Percentiles rank a stretch among this genome's conserved stretches.
phyloP scores from a whole-genome alignment of 78 protist species.

The Kipferlia bialata region DNA sequence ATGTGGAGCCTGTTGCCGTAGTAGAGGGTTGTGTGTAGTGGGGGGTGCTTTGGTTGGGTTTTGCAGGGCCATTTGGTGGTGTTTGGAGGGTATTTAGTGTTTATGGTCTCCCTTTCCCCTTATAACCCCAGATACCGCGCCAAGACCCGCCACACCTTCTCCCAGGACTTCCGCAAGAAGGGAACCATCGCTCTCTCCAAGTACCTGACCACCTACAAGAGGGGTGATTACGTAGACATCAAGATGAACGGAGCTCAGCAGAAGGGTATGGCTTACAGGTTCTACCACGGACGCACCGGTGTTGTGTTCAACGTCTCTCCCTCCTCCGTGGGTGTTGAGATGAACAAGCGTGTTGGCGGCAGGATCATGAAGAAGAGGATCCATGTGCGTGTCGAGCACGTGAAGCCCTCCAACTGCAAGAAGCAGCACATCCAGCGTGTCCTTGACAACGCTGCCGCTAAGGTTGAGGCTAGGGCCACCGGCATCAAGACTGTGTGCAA shows the following conservation, averaged over 20 bases:
- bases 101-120: too few species aligned
- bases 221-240: slow-evolving; percentile 88
- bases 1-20: too few species aligned
- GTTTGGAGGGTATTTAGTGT: too few species aligned
- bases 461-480: background rate
- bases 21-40: too few species aligned
- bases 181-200: slow-evolving; percentile 61
- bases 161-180: slow-evolving; percentile 63
- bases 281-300: slow-evolving; percentile 99
- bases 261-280: slow-evolving; percentile 98
- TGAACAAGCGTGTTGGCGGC: slow-evolving; percentile 80
- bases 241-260: slow-evolving; percentile 76
- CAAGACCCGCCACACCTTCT: slow-evolving; percentile 82
- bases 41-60: too few species aligned
- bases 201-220: slow-evolving; percentile 49
- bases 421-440: slow-evolving; percentile 69
- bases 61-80: too few species aligned
- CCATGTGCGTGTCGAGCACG: slow-evolving; percentile 96
- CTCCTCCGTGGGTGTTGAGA: slow-evolving; percentile 90
- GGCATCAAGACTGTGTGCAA: background rate
- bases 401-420: slow-evolving; percentile 65
- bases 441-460: background rate
- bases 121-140: too few species aligned
- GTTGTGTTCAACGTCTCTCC: slow-evolving; percentile 90
- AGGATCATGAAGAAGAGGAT: slow-evolving; percentile 86